Base-by-base conservation (phyloP, 78 protist genomes). In the Bodo saltans region DNA sequence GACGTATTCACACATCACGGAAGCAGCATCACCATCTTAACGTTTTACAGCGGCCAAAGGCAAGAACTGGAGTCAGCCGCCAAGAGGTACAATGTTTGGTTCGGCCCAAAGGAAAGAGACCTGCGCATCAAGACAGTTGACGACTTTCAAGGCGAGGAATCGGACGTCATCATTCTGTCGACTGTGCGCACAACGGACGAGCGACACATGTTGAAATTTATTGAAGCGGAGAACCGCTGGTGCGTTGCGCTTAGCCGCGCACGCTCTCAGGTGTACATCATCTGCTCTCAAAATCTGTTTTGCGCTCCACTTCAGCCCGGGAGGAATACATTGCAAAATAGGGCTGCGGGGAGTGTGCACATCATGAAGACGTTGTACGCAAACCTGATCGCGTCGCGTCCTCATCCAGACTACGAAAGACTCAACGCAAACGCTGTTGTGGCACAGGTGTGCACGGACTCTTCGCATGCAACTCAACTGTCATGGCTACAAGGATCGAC, bases 81-180 rank as follows among this genome's bases (percentile, higher is more conserved):
- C 60, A 47, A 47, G 60, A 47, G n/a, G 60, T 47, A 17, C n/a
- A 47, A 47, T 17, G 78, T 73, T 29, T n/a, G n/a, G n/a, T n/a
- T n/a, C n/a, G n/a, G n/a, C n/a, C n/a, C n/a, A n/a, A n/a, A n/a
- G n/a, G n/a, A n/a, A n/a, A n/a, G n/a, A n/a, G n/a, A n/a, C n/a
- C n/a, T n/a, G n/a, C n/a, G n/a, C n/a, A 27, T 93, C 33, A 68
- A 93, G 8, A 87, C 96, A 2, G 87, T 94, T 0, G 96, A 94
- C 85, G 90, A 91, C 68, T 94, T 83, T 67, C 96, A 94, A 47
- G 97, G 97, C 42, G 94, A 92, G 42, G 97, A 94, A 71, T 42
- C 72, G 2, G 83, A 83, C 37, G 37, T 92, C 35, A 71, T 94
- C 32, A 42, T 94, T 27, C 0, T 90, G 0, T 84, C 90, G 11